Conservation (phyloP, 2,329 filamentous ascomycete species). For the Decorospora gaudefroyi region DNA sequence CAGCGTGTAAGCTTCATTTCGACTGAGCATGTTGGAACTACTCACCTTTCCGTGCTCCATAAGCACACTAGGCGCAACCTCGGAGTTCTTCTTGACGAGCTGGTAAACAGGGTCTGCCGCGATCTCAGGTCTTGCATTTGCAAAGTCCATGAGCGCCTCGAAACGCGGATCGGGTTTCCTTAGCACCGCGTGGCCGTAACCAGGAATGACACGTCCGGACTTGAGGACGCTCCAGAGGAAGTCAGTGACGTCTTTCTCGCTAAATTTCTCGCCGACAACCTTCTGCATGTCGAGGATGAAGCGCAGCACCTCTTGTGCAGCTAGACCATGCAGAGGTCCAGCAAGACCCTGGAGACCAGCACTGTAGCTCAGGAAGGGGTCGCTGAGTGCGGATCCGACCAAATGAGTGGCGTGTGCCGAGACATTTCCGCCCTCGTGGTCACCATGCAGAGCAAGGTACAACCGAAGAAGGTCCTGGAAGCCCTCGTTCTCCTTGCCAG, state of each 20-base stretch:
- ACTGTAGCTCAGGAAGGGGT: constrained; percentile 94
- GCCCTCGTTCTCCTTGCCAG: constrained; percentile 82
- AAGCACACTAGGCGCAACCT: constrained; percentile 86
- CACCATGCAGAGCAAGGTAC: constrained; percentile 94
- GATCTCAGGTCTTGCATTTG: constrained; percentile 80
- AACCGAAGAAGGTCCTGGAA: constrained; percentile 94
- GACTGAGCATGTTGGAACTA: neutral
- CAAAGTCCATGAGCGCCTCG: constrained; percentile 95
- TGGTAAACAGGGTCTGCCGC: constrained; percentile 87
- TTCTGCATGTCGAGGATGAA: constrained; percentile 98
- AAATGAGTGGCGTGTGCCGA: constrained; percentile 94
- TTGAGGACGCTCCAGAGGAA: constrained; percentile 95
- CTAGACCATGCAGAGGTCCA: constrained; percentile 89
- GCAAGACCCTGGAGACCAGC: constrained; percentile 94
- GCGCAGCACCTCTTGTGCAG: constrained; percentile 93
- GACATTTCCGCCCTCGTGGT: constrained; percentile 98
- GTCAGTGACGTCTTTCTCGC: constrained; percentile 78
- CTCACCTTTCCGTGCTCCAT: constrained; percentile 86
- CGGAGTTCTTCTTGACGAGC: constrained; percentile 89
- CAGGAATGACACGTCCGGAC: constrained; percentile 89
- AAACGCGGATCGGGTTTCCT: constrained; percentile 97
- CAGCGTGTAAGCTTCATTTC: constrained; percentile 4
- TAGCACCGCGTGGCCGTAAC: constrained; percentile 93
- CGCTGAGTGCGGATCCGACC: constrained; percentile 90
- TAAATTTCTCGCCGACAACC: constrained; percentile 75